Base-by-base conservation (phyloP, 176 grass and related monocot genomes). In the Hsuehochloa calcarea region DNA sequence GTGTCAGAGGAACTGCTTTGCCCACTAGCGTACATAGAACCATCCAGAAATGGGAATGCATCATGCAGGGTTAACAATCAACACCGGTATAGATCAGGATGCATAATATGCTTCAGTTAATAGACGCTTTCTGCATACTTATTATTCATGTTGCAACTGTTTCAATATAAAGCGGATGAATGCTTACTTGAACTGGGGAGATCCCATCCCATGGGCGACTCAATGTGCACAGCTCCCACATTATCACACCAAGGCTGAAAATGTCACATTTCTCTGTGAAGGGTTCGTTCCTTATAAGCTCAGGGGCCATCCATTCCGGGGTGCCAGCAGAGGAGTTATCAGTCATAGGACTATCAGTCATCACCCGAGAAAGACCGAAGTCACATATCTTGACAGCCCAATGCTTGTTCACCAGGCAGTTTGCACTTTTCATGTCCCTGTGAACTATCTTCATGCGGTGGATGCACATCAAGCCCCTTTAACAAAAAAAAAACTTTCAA, bases 271-370 rank as follows among this genome's bases (percentile, higher is more conserved):
- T 96, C 84, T 99, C 97, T 79, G 93, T 92, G 84, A 96, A 99
- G 63, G 93, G 93, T 80, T 96, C 97, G 39, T 90, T 99, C 70
- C 91, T 87, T 55, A 99, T 96, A 70, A 99, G 91, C 83, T 99
- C 97, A 80, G 97, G 97, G 55, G 97, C 97, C 97, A 99, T 99
- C 97, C 97, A 99, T 81, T 99, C 97, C 7, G 97, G 97, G 23
- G 97, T 99, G 68, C 97, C 97, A 56, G 91, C 97, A 84, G 97
- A 96, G 41, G 92, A 99, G 82, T 90, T 94, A 85, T 94, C 97
- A 41, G 86, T 92, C 89, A 99, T 84, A 45, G 93, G 92, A 66
- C 88, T 88, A 72, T 90, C 75, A 47, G 85, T 86, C 67, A 94
- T 89, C 56, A 92, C 90, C 52, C 88, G 89, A 78, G 97, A 99